Evolutionary conservation across 768 basidiomycete species (phyloP).

Genomic region (Pleurotus platypus): DNA sequence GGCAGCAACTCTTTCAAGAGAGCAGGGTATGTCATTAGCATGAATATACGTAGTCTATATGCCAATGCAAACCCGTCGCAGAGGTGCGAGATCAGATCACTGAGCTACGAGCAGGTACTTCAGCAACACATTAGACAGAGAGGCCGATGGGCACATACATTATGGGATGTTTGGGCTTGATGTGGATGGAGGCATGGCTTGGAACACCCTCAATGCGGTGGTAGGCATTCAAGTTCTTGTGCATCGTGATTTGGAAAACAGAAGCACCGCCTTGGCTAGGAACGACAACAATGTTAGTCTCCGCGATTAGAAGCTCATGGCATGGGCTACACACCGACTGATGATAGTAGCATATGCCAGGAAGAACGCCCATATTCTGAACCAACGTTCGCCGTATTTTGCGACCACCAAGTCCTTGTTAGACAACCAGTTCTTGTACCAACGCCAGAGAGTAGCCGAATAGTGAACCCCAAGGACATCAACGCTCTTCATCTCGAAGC

Average conservation of each 20-base stretch:
- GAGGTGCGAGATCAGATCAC: no score
- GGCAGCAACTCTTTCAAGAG: no score
- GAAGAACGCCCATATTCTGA: slow-evolving; percentile 96
- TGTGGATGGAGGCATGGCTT: slow-evolving; percentile 79
- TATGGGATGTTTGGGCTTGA: slow-evolving; percentile 51
- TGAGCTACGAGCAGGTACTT: no score
- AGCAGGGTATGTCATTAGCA: no score
- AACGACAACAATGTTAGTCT: not conserved
- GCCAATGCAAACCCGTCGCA: no score
- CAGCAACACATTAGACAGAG: no score
- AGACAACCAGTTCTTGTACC: slow-evolving; percentile 97
- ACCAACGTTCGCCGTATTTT: slow-evolving; percentile 93
- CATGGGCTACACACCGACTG: slow-evolving; percentile 49
- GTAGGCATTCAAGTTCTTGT: slow-evolving; percentile 97
- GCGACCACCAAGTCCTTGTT: slow-evolving; percentile 89
- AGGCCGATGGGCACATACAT: slow-evolving; percentile 29
- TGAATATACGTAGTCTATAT: no score
- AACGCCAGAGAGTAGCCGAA: slow-evolving; percentile 82
- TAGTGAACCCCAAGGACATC: slow-evolving; percentile 99
- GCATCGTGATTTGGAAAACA: slow-evolving; percentile 95
- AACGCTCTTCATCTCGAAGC: slow-evolving; percentile 95
- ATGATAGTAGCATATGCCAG: slow-evolving; percentile 88
- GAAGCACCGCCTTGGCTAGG: slow-evolving; percentile 81
- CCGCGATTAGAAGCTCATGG: not conserved
- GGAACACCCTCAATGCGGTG: slow-evolving; percentile 85